phyloP scores from a whole-genome alignment of 768 basidiomycete species.

The Cantharellus cinnabarinus region DNA sequence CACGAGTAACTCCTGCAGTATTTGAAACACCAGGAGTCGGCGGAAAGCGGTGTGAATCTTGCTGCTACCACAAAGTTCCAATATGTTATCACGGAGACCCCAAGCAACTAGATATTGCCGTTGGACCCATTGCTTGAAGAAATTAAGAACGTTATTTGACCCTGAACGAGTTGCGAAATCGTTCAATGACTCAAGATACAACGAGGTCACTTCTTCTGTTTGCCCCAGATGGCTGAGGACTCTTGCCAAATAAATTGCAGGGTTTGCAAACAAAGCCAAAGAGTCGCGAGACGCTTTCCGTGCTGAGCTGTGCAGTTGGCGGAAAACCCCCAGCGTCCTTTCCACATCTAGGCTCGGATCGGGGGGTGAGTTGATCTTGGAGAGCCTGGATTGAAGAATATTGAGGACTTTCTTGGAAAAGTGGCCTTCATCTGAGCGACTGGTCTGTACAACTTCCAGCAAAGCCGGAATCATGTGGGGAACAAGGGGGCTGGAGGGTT shows the following conservation, averaged over 20 bases:
- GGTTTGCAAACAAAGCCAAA: constrained; percentile 41
- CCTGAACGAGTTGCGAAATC: constrained; percentile 71
- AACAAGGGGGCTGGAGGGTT: constrained; percentile 49
- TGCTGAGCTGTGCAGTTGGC: constrained; percentile 30
- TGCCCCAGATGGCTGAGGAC: constrained; percentile 22
- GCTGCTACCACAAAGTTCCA: constrained; percentile 26
- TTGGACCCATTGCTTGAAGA: constrained; percentile 61
- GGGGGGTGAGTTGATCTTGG: constrained; percentile 52
- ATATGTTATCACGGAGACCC: constrained; percentile 37
- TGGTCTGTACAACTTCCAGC: constrained; percentile 46
- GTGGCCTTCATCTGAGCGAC: constrained; percentile 61
- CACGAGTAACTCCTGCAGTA: constrained; percentile 43
- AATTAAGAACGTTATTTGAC: constrained; percentile 46
- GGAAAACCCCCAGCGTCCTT: constrained; percentile 33
- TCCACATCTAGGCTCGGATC: constrained; percentile 26
- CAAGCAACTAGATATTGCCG: constrained; percentile 47
- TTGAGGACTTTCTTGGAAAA: constrained; percentile 75
- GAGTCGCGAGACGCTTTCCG: constrained; percentile 43
- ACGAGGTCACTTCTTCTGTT: constrained; percentile 26
- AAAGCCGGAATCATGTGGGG: constrained; percentile 55
- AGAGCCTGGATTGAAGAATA: constrained; percentile 52
- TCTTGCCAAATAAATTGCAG: constrained; percentile 49
- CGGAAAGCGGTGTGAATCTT: constrained; percentile 61
- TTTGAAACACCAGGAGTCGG: constrained; percentile 48
- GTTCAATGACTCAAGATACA: constrained; percentile 42